Base-by-base conservation (phyloP, 495 filamentous ascomycete genomes). In the Talaromyces ruber region DNA sequence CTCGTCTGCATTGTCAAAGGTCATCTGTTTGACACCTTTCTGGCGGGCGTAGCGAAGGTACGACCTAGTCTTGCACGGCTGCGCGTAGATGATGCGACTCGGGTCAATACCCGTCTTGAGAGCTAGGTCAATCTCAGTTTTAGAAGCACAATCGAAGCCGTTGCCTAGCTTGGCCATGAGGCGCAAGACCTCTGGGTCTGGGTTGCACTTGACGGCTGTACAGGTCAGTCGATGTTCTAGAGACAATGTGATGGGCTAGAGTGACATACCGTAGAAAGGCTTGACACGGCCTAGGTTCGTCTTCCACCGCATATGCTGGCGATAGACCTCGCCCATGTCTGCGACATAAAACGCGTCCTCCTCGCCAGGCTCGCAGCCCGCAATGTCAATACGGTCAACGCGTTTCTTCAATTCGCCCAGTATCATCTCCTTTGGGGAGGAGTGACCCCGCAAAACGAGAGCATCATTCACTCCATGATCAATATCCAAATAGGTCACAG, bases 61-160 rank as follows among this genome's bases (percentile, higher is more conserved):
- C 43, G 93, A 97, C 75, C 95, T 96, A 70, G 94, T 97, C 84
- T 98, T 98, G 88, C 95, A 98, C 50, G 94, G 94, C 73, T 99
- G 95, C 55, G 94, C 95, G 70, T 97, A 99, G 76, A 99, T 96
- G 79, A 99, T 97, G 68, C 92, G 91, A 60, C 86, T 84, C 3
- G 95, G 91, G 70, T 93, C 90, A 63, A 97, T 83, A 63, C 92
- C 93, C 64, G 92, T 82, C 65, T 82, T 81, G 51, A 97, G 81
- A 64, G 97, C 89, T 69, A 91, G 84, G 68, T 98, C 91, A 66
- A 99, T 97, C 79, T 99, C 94, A 58, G 85, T 79, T 83, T 97
- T 97, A 71, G 95, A 98, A 59, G 94, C 94, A 74, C 94, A 99
- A 76, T 99, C 94, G 74, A 99, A 99, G 63, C 95, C 94, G 63